These are phyloP conservation scores for Jacaranda mimosifolia DNA, from an alignment of 257 asterid genomes.

Conservation along the genomic window DNA sequence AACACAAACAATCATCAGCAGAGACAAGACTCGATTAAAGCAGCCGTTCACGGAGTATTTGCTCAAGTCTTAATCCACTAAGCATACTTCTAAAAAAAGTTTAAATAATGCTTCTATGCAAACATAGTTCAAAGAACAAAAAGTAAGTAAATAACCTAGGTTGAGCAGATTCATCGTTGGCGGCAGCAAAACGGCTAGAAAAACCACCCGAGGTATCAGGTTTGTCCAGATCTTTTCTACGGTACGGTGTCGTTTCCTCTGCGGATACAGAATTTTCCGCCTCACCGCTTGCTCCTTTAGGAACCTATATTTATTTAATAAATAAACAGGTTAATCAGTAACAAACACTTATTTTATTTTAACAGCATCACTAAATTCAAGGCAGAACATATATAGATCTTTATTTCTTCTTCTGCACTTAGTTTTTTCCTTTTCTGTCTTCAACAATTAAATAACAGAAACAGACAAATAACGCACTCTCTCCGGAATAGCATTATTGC, in stretches of 20 bases:
- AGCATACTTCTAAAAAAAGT: neutral
- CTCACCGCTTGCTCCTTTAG: slow-evolving; percentile 54
- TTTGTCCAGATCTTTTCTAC: slow-evolving; percentile 56
- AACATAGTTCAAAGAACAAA: slow-evolving; percentile 17
- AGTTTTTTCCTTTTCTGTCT: neutral
- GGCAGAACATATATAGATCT: slow-evolving; percentile 44
- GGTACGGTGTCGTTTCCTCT: slow-evolving; percentile 51
- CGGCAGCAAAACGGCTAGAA: slow-evolving; percentile 53
- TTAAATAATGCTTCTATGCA: neutral
- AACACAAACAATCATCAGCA: neutral
- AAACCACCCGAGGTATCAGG: slow-evolving; percentile 54
- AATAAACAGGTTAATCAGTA: slow-evolving; percentile 32
- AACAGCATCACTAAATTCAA: slow-evolving; percentile 44
- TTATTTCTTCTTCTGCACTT: slow-evolving; percentile 14
- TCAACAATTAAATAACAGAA: slow-evolving; percentile 10
- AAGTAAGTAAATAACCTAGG: slow-evolving; percentile 58
- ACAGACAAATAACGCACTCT: slow-evolving; percentile 59
- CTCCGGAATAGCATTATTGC: slow-evolving; percentile 44
- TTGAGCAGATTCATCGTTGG: slow-evolving; percentile 58
- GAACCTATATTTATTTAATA: slow-evolving; percentile 61
- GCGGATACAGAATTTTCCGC: slow-evolving; percentile 63
- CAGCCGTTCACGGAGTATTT: neutral
- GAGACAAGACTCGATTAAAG: slow-evolving; percentile 4
- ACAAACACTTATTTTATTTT: slow-evolving; percentile 31
- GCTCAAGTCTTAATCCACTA: neutral